A percentile compares a stretch with the other conserved stretches of the same genome.
These are phyloP conservation scores for Ascochyta pisi DNA, from an alignment of 2,329 filamentous ascomycete genomes.

Conservation along the genomic window DNA sequence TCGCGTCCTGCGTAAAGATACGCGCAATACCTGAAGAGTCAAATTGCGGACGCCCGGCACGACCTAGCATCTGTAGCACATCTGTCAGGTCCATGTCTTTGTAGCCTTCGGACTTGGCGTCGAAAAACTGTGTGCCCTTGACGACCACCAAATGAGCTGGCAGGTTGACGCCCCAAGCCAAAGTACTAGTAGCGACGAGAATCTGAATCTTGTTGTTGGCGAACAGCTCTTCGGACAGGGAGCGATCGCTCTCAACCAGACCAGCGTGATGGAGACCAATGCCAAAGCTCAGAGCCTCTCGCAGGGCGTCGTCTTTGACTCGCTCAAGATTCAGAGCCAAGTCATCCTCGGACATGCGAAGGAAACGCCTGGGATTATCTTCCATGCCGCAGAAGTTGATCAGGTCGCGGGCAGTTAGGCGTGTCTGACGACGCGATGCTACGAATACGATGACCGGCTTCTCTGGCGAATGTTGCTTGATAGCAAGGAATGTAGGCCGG, in stretches of 20 bases:
- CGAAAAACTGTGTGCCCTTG: conserved; percentile 97
- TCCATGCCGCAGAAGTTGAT: conserved; percentile 99
- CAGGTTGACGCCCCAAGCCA: conserved; percentile 98
- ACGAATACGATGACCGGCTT: conserved; percentile 99
- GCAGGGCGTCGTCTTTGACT: conserved; percentile 90
- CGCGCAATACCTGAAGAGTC: conserved; percentile 94
- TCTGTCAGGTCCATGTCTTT: conserved; percentile 99
- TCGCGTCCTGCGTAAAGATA: conserved; percentile 96
- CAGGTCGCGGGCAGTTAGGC: conserved; percentile 91
- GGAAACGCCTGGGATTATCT: conserved; percentile 91
- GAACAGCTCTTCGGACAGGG: conserved; percentile 91
- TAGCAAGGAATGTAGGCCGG: conserved; percentile 90
- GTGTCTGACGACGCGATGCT: conserved; percentile 90
- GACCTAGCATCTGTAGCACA: conserved; percentile 95
- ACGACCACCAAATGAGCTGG: conserved; percentile 97
- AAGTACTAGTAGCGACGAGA: conserved; percentile 90
- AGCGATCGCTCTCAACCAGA: conserved; percentile 91
- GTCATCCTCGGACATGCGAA: conserved; percentile 94
- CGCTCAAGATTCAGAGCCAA: conserved; percentile 84
- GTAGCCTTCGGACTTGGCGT: conserved; percentile 96
- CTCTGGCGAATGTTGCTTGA: conserved; percentile 93
- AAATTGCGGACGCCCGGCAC: conserved; percentile 94
- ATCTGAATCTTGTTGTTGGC: conserved; percentile 98
- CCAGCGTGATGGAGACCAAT: conserved; percentile 98
- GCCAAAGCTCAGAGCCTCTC: conserved; percentile 94